These are phyloP conservation scores for Chimonanthus salicifolius DNA, from an alignment of 164 flowering plant genomes.

Conservation along the genomic window DNA sequence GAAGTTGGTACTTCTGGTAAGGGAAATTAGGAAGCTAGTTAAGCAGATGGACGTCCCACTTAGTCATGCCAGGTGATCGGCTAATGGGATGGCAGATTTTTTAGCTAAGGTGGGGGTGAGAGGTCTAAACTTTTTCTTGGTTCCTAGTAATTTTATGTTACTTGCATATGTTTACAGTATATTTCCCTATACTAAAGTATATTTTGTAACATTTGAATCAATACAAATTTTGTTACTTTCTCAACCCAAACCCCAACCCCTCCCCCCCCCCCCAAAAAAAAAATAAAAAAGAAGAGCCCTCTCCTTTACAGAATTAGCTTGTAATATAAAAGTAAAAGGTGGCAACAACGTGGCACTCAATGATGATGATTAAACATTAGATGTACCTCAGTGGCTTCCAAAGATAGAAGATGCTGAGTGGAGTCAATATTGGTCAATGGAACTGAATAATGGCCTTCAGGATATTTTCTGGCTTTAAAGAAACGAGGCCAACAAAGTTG, in stretches of 20 bases:
- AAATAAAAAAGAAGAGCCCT: background rate
- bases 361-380: background rate
- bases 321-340: background rate
- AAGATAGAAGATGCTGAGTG: conserved; percentile 17
- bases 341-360: background rate
- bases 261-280: background rate
- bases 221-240: too few species aligned
- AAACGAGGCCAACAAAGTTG: conserved; percentile 36
- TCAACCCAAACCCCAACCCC: too few species aligned
- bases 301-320: background rate
- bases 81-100: too few species aligned
- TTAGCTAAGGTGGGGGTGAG: too few species aligned
- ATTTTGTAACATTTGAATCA: background rate
- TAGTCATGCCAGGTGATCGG: too few species aligned
- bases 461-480: conserved; percentile 19
- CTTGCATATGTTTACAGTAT: background rate
- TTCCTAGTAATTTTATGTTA: too few species aligned
- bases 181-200: background rate
- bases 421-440: conserved; percentile 27
- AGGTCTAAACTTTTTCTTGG: too few species aligned
- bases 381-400: conserved; percentile 50
- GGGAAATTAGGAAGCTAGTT: too few species aligned
- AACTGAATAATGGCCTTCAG: conserved; percentile 12
- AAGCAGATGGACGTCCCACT: too few species aligned
- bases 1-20: too few species aligned